Conservation (phyloP, 345 rosid species). For the Citrus australasica region DNA sequence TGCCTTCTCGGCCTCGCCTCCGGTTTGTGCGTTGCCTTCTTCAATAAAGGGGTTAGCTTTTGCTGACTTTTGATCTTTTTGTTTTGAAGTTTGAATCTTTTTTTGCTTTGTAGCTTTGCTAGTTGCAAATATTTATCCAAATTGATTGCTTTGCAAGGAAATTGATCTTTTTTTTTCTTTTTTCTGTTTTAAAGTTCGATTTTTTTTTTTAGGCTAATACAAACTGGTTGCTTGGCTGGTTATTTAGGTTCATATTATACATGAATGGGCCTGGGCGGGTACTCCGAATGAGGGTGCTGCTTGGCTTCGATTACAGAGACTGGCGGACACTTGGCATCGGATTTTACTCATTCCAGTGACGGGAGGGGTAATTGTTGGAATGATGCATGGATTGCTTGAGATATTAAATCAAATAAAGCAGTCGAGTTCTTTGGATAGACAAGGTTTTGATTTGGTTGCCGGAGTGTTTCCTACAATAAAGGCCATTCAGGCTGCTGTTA, state of each 20-base stretch:
- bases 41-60: conserved; percentile 70
- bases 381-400: conserved; percentile 97
- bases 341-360: conserved; percentile 89
- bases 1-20: conserved; percentile 92
- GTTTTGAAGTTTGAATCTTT: background rate
- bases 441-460: conserved; percentile 77
- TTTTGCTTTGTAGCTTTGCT: background rate
- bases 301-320: conserved; percentile 85
- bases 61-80: background rate
- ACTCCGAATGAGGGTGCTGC: conserved; percentile 98
- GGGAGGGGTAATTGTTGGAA: conserved; percentile 93
- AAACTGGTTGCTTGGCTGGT: conserved; percentile 10
- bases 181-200: background rate
- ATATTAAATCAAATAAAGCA: conserved; percentile 86
- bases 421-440: conserved; percentile 59
- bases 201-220: background rate
- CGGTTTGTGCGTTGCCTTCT: conserved; percentile 90
- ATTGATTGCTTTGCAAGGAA: conserved; percentile 15
- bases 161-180: no score
- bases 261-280: conserved; percentile 99
- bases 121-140: background rate
- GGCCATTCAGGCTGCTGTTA: conserved; percentile 94
- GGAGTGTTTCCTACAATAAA: conserved; percentile 80
- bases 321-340: conserved; percentile 94
- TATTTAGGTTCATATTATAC: conserved; percentile 79